Evolutionary conservation across 495 filamentous ascomycete species (phyloP).

Genomic region (Neurospora sublineolata): DNA sequence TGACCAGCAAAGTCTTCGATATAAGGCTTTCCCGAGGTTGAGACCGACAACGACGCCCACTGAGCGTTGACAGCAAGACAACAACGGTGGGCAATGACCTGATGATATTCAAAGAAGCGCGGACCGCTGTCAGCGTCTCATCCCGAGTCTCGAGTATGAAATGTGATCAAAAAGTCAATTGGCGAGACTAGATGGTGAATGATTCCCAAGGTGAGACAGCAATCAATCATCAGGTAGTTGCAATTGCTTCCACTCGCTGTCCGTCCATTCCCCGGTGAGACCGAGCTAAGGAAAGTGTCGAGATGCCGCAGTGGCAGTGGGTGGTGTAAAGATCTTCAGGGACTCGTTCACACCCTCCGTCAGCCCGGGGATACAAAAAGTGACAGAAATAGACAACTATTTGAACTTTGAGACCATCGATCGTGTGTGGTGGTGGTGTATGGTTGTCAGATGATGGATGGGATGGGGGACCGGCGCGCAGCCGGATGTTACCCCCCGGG

Average conservation of each 20-base stretch:
- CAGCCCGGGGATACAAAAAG: neutral
- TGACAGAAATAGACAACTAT: neutral
- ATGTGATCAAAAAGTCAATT: neutral
- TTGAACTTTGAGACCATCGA: neutral
- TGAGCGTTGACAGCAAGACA: neutral
- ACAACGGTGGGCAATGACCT: neutral
- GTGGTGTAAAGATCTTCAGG: neutral
- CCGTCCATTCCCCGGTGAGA: neutral
- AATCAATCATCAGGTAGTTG: neutral
- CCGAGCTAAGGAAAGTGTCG: neutral
- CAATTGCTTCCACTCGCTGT: neutral
- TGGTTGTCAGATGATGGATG: neutral
- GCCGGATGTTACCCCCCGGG: neutral
- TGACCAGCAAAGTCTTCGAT: neutral
- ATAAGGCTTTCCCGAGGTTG: neutral
- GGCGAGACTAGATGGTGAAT: neutral
- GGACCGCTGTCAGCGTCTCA: neutral
- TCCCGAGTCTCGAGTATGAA: neutral
- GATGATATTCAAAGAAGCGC: neutral
- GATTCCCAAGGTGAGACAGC: neutral
- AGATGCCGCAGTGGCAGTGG: neutral
- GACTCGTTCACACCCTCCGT: neutral
- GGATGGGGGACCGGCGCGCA: neutral
- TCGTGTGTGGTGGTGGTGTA: neutral
- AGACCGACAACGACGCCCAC: neutral